These are phyloP conservation scores for Dillenia suffruticosa DNA, from an alignment of 164 flowering plant species.

Conservation along the genomic window DNA sequence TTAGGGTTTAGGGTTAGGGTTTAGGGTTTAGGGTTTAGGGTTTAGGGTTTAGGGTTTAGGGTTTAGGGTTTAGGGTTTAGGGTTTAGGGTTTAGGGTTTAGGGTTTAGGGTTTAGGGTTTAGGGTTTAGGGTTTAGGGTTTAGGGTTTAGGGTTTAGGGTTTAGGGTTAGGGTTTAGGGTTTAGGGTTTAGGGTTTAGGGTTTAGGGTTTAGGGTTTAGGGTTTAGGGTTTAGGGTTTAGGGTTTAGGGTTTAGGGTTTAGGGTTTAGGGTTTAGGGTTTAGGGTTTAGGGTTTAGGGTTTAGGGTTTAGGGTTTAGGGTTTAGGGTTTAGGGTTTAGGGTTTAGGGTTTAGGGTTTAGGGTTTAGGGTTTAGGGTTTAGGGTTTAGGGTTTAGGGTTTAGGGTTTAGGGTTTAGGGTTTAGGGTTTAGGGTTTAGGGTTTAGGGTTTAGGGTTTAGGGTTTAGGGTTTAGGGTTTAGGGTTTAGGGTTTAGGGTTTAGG, in stretches of 20 bases:
- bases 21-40: slow-evolving; percentile 13
- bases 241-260: slow-evolving; percentile 20
- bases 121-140: slow-evolving; percentile 18
- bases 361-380: slow-evolving; percentile 9
- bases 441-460: slow-evolving; percentile 18
- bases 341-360: slow-evolving; percentile 11
- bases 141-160: slow-evolving; percentile 24
- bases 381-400: slow-evolving; percentile 12
- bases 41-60: slow-evolving; percentile 16
- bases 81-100: slow-evolving; percentile 15
- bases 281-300: slow-evolving; percentile 25
- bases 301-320: slow-evolving; percentile 16
- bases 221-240: slow-evolving; percentile 19
- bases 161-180: slow-evolving; percentile 16
- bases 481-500: slow-evolving; percentile 12
- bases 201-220: slow-evolving; percentile 18
- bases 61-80: slow-evolving; percentile 14
- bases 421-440: slow-evolving; percentile 18
- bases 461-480: slow-evolving; percentile 17
- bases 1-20: slow-evolving; percentile 17
- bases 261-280: slow-evolving; percentile 22
- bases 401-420: slow-evolving; percentile 14
- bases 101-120: slow-evolving; percentile 15
- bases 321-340: slow-evolving; percentile 17
- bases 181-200: slow-evolving; percentile 18